These are phyloP conservation scores for Wallemia mellicola DNA, from an alignment of 1,284 basidiomycete genomes.

Conservation along the genomic window DNA sequence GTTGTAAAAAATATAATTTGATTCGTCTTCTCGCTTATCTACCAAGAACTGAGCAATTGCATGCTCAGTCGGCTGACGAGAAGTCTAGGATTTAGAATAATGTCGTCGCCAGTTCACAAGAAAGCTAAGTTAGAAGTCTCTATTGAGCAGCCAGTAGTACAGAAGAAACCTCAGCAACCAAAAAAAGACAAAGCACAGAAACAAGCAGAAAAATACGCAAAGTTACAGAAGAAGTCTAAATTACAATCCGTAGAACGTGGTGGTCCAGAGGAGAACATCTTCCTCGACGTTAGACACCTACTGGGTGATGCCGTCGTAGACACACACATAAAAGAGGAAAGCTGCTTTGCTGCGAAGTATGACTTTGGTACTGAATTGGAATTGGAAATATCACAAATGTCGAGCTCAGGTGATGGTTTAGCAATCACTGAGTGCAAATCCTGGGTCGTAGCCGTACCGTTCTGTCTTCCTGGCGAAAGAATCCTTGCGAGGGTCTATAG, in stretches of 20 bases:
- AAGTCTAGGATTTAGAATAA: background rate
- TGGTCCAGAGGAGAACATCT: background rate
- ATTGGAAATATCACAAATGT: background rate
- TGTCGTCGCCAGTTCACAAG: background rate
- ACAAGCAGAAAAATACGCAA: background rate
- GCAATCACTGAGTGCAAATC: slow-evolving; percentile 18
- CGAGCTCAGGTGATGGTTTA: background rate
- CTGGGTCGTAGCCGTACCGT: slow-evolving; percentile 56
- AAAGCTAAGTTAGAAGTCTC: background rate
- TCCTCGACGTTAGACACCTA: background rate
- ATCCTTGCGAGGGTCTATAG: slow-evolving; percentile 40
- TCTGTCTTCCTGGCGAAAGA: slow-evolving; percentile 49
- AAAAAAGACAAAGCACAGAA: background rate
- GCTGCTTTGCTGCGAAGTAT: background rate
- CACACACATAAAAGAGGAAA: background rate
- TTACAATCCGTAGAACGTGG: background rate
- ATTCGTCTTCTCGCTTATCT: background rate
- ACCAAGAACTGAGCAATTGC: background rate
- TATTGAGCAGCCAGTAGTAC: background rate
- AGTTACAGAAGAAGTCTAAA: background rate
- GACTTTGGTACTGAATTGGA: background rate
- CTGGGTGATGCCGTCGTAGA: background rate
- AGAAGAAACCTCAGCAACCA: background rate
- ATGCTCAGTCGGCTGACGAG: background rate
- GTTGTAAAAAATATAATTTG: background rate